Conservation (phyloP, 495 filamentous ascomycete species). For the Xylaria flabelliformis region DNA sequence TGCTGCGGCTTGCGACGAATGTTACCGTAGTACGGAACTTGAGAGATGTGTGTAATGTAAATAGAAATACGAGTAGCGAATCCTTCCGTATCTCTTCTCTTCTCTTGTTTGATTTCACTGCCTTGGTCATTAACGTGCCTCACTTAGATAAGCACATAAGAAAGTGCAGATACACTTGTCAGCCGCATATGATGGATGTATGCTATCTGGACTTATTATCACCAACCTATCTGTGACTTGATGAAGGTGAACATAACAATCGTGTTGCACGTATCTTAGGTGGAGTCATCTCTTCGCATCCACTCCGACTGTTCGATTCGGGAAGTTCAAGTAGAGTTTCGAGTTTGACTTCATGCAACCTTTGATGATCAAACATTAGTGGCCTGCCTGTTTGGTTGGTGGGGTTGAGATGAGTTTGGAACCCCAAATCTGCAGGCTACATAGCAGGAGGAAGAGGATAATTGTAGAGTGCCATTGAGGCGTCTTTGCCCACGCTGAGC, state of each 20-base stretch:
- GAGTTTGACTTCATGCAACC: conserved; percentile 18
- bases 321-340: conserved; percentile 6
- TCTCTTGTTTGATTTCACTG: neutral
- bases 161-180: neutral
- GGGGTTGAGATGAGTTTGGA: neutral
- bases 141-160: neutral
- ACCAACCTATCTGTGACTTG: neutral
- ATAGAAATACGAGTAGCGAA: conserved; percentile 12
- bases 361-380: conserved; percentile 26
- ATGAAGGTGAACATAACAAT: neutral
- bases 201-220: neutral
- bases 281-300: neutral
- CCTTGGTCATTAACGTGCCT: neutral
- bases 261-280: neutral
- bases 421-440: conserved; percentile 4
- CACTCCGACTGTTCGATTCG: neutral
- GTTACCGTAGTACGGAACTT: conserved; percentile 15
- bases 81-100: conserved; percentile 11
- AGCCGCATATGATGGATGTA: neutral
- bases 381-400: conserved; percentile 24
- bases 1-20: conserved; percentile 14
- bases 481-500: conserved; percentile 20
- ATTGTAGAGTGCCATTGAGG: conserved; percentile 19
- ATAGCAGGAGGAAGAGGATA: neutral
- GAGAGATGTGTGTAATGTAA: neutral